These are phyloP conservation scores for Aspergillus incahuasiensis DNA, from an alignment of 495 filamentous ascomycete species.

Conservation along the genomic window DNA sequence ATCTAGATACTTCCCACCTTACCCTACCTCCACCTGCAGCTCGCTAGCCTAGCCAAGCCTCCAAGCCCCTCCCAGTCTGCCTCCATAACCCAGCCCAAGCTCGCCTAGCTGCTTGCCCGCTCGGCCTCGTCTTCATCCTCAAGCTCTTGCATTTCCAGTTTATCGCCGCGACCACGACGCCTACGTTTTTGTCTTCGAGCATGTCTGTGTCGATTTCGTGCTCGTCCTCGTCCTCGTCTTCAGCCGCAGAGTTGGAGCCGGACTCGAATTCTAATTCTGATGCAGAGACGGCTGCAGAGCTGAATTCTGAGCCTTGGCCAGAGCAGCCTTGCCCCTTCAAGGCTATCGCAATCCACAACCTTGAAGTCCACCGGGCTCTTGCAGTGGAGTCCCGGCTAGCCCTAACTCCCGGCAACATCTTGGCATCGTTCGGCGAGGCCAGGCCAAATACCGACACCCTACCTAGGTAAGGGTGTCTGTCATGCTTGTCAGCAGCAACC, in stretches of 20 bases:
- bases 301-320: background rate
- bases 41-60: no score
- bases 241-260: background rate
- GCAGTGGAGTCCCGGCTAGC: background rate
- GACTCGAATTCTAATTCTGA: background rate
- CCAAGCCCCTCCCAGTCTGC: no score
- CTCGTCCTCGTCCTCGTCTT: background rate
- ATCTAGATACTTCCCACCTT: no score
- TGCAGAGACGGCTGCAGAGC: background rate
- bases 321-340: background rate
- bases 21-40: no score
- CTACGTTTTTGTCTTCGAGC: background rate
- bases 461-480: no score
- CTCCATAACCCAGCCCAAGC: no score
- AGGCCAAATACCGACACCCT: constrained; percentile 30
- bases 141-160: background rate
- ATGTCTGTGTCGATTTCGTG: background rate
- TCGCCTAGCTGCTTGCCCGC: no score
- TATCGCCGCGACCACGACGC: background rate
- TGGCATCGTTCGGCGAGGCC: constrained; percentile 18
- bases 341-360: background rate
- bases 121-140: background rate
- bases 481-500: constrained; percentile 10
- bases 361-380: background rate
- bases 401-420: background rate